Percentiles rank a stretch among this genome's conserved stretches.
Conservation (phyloP, 352 stramenopile genomes). For the Pythium phragmiticola region DNA sequence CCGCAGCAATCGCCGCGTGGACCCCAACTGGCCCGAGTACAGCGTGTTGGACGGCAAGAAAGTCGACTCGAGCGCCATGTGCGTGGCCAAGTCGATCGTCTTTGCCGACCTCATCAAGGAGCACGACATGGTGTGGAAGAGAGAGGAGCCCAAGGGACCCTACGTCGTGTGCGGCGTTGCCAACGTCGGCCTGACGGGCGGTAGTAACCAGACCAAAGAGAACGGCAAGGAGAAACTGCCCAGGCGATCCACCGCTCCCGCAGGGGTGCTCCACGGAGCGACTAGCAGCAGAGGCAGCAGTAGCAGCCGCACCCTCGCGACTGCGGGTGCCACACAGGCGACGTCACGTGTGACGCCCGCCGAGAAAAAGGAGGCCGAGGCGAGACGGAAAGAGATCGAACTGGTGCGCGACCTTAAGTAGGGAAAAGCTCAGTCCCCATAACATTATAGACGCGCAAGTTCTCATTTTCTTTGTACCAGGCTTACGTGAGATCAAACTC, state of each 20-base stretch:
- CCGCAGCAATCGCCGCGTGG: constrained; percentile 57
- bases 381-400: constrained; percentile 51
- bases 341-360: constrained; percentile 24
- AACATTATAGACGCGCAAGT: too few relatives aligned
- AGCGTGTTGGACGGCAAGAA: constrained; percentile 51
- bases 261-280: constrained; percentile 12
- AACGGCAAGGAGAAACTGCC: constrained; percentile 32
- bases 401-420: constrained; percentile 54
- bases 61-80: constrained; percentile 67
- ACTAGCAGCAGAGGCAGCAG: neutral
- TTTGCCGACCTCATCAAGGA: constrained; percentile 56
- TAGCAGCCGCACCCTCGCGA: constrained; percentile 13
- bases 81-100: constrained; percentile 66
- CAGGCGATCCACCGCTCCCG: constrained; percentile 26
- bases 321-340: constrained; percentile 9
- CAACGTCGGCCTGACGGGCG: constrained; percentile 48
- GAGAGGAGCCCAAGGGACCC: constrained; percentile 24
- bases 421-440: too few relatives aligned
- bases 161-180: constrained; percentile 56
- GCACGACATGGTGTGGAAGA: constrained; percentile 42
- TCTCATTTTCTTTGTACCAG: neutral
- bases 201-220: constrained; percentile 24
- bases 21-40: constrained; percentile 67
- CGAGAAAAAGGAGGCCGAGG: constrained; percentile 47
- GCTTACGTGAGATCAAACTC: constrained; percentile 74